Base-by-base conservation (phyloP, 1,139 yeast genomes). In the Wickerhamomyces sp. region DNA sequence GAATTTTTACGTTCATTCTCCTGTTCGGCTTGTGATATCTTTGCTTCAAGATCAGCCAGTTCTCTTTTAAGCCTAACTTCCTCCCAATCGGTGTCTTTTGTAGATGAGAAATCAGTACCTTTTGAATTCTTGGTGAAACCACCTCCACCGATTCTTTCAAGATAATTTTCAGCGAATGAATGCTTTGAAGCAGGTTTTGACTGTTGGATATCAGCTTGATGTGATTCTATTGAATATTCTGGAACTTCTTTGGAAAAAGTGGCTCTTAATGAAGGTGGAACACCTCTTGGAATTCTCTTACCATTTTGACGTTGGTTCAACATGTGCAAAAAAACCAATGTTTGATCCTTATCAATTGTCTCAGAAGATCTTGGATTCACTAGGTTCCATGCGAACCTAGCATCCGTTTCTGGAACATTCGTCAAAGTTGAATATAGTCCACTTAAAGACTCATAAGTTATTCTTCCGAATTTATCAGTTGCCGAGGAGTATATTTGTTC, bases 321-420 rank as follows among this genome's bases (percentile, higher is more conserved):
- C 47, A 89, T 87, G 61, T 91, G 98, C 47, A 91, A 68, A 48
- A 86, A 88, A 24, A 86, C 95, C 47, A 88, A 64, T 19, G 88
- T 80, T 58, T 93, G 98, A 60, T 91, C 97, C 52, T 84, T 87
- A 58, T 89, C 97, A 44, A 91, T 87, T 13, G 95, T 81, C 52
- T 83, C 88, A 37, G 78, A 76, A 30, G 83, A 78, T 51, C 84
- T 82, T 6, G 98, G 97, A 54, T 91, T 91, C 31, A 93, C 95
- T 41, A 91, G 66, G 56, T 86, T 87, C 97, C 98, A 91, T 1
- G 96, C 95, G 22, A 86, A 80, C 21, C 89, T 77, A n/a, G 89
- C 71, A 56, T 89, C 98, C 11, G 89, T 73, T 32, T 77, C 73
- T 11, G 96, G 96, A 11, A 91, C 87, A 42, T 75, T 76, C 23